Evolutionary conservation across 164 flowering plant genomes (phyloP).

Genomic region (Hamamelis virginiana): DNA sequence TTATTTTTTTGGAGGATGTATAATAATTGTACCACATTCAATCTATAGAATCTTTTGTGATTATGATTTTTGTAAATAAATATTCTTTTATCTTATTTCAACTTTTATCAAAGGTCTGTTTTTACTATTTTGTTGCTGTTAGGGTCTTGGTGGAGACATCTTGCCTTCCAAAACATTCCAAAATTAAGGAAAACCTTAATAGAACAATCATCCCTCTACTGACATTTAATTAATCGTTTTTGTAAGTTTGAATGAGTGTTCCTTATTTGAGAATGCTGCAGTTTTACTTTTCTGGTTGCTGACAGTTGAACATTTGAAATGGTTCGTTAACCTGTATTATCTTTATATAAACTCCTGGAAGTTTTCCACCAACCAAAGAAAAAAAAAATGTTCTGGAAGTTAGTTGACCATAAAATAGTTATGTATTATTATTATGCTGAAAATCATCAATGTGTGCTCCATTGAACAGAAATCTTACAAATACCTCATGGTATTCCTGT

Average conservation of each 20-base stretch:
- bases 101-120: neutral
- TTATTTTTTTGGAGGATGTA: neutral
- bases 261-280: neutral
- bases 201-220: neutral
- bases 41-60: neutral
- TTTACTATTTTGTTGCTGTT: neutral
- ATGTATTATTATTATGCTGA: no score
- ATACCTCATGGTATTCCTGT: constrained; percentile 11
- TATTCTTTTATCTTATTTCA: no score
- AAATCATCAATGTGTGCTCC: neutral
- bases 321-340: neutral
- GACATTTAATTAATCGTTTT: neutral
- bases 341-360: neutral
- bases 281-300: neutral
- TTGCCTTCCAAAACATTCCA: neutral
- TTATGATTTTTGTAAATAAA: no score
- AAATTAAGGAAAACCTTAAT: neutral
- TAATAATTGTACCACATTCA: neutral
- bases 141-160: neutral
- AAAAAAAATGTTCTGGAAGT: neutral
- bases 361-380: neutral
- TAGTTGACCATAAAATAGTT: neutral
- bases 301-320: neutral
- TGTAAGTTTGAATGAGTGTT: neutral
- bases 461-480: neutral